A percentile compares a stretch with the other conserved stretches of the same genome.
Conservation (phyloP, 2,329 filamentous ascomycete species). For the Canariomyces notabilis region DNA sequence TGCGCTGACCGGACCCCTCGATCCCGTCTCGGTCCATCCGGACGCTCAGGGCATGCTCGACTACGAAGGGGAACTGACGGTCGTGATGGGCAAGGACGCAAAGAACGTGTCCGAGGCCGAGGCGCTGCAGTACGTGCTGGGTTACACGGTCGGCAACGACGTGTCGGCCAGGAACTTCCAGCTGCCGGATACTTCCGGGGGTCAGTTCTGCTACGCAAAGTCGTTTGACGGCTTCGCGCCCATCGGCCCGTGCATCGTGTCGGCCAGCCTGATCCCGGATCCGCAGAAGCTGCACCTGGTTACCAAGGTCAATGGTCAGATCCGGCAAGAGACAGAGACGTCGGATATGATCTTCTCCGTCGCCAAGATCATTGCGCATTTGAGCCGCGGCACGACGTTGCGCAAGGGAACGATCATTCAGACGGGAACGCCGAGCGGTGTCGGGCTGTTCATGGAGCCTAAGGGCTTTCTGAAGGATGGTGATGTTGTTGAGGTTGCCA, state of each 20-base stretch:
- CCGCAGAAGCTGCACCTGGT: constrained; percentile 29
- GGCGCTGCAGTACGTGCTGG: constrained; percentile 45
- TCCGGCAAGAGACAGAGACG: constrained; percentile 43
- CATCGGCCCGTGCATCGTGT: constrained; percentile 44
- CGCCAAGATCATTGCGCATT: constrained; percentile 41
- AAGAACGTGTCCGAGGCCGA: constrained; percentile 44
- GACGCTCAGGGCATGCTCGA: constrained; percentile 34
- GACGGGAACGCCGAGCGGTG: constrained; percentile 44
- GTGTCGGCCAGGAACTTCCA: constrained; percentile 51
- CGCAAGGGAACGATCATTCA: constrained; percentile 47
- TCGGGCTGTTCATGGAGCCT: constrained; percentile 42
- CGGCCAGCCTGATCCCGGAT: constrained; percentile 28
- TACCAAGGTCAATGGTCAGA: constrained; percentile 43
- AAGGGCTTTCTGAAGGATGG: constrained; percentile 36
- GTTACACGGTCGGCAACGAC: constrained; percentile 44
- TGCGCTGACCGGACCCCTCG: constrained; percentile 33
- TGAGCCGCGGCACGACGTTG: constrained; percentile 46
- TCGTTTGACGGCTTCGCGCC: constrained; percentile 51
- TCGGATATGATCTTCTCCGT: constrained; percentile 47
- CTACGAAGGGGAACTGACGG: constrained; percentile 46
- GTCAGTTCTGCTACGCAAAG: constrained; percentile 54
- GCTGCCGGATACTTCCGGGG: constrained; percentile 42
- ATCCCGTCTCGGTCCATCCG: constrained; percentile 41
- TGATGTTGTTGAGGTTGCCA: constrained; percentile 40
- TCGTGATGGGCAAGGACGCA: constrained; percentile 50